Evolutionary conservation across 345 rosid species (phyloP).

Genomic region (Punica granatum): DNA sequence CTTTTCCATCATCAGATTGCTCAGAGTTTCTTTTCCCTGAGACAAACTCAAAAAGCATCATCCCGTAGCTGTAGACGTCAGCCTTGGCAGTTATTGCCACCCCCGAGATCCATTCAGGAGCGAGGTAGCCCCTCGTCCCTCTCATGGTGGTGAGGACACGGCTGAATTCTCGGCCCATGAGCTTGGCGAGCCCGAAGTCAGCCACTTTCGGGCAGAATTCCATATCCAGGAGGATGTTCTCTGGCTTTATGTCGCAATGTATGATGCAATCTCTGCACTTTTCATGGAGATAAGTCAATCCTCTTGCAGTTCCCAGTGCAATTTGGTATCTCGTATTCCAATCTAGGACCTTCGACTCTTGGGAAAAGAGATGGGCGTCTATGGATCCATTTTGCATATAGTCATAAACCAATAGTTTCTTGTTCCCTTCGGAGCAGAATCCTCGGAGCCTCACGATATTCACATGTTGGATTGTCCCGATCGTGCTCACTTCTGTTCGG

Average conservation of each 20-base stretch:
- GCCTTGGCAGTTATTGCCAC: slow-evolving; percentile 75
- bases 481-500: slow-evolving; percentile 62
- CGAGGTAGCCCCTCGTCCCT: slow-evolving; percentile 90
- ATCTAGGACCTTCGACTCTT: slow-evolving; percentile 23
- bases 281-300: slow-evolving; percentile 70
- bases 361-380: slow-evolving; percentile 44
- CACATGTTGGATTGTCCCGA: slow-evolving; percentile 74
- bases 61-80: slow-evolving; percentile 85
- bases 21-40: slow-evolving; percentile 74
- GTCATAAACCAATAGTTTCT: slow-evolving; percentile 60
- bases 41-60: slow-evolving; percentile 76
- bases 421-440: slow-evolving; percentile 66
- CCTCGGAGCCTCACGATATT: slow-evolving; percentile 81
- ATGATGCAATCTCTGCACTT: slow-evolving; percentile 83
- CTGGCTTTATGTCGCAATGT: slow-evolving; percentile 86
- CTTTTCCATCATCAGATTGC: slow-evolving; percentile 36
- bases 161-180: slow-evolving; percentile 74
- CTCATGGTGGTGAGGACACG: slow-evolving; percentile 75
- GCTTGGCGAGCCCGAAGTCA: slow-evolving; percentile 84
- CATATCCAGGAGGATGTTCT: slow-evolving; percentile 65
- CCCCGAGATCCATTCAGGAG: slow-evolving; percentile 89
- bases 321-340: slow-evolving; percentile 63
- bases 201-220: slow-evolving; percentile 72
- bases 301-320: slow-evolving; percentile 75
- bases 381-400: slow-evolving; percentile 76